Conservation (phyloP, 2,329 filamentous ascomycete species). For the Xylaria sp. region DNA sequence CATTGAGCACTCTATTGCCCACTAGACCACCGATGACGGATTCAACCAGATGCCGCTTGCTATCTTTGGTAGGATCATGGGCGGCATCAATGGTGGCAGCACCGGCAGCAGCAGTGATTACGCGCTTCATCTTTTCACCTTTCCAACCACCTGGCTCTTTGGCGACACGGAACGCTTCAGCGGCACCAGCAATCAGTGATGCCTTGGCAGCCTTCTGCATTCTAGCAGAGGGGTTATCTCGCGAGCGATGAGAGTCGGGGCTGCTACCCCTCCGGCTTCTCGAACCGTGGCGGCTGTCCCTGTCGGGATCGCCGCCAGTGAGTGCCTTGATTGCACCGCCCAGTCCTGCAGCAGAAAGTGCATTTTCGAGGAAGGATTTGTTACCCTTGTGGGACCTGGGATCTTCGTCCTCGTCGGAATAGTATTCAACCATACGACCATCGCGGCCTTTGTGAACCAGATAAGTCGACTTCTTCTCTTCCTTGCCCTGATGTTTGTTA, state of each 20-base stretch:
- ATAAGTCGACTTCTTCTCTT: slow-evolving; percentile 64
- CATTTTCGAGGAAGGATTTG: slow-evolving; percentile 72
- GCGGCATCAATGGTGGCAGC: slow-evolving; percentile 87
- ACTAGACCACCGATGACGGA: slow-evolving; percentile 89
- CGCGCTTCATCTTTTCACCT: slow-evolving; percentile 89
- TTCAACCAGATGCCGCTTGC: slow-evolving; percentile 86
- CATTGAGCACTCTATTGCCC: slow-evolving; percentile 86
- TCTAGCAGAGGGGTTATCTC: slow-evolving; percentile 61
- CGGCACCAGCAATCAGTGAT: slow-evolving; percentile 87
- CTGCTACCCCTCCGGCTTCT: slow-evolving; percentile 56
- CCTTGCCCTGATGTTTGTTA: slow-evolving; percentile 66
- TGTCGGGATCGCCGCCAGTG: slow-evolving; percentile 60
- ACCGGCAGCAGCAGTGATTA: slow-evolving; percentile 86
- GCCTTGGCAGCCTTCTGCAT: slow-evolving; percentile 90
- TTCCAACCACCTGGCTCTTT: slow-evolving; percentile 91
- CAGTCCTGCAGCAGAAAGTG: slow-evolving; percentile 69
- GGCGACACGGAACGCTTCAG: slow-evolving; percentile 89
- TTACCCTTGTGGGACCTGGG: slow-evolving; percentile 67
- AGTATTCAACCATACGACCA: slow-evolving; percentile 63
- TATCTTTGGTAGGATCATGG: slow-evolving; percentile 75
- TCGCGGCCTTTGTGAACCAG: slow-evolving; percentile 65
- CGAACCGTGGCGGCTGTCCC: slow-evolving; percentile 54
- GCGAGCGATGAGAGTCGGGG: slow-evolving; percentile 61
- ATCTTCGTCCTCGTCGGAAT: slow-evolving; percentile 66
- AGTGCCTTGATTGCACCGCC: slow-evolving; percentile 70